These are phyloP conservation scores for Antarctomyces pellizariae DNA, from an alignment of 495 filamentous ascomycete genomes.

Conservation along the genomic window DNA sequence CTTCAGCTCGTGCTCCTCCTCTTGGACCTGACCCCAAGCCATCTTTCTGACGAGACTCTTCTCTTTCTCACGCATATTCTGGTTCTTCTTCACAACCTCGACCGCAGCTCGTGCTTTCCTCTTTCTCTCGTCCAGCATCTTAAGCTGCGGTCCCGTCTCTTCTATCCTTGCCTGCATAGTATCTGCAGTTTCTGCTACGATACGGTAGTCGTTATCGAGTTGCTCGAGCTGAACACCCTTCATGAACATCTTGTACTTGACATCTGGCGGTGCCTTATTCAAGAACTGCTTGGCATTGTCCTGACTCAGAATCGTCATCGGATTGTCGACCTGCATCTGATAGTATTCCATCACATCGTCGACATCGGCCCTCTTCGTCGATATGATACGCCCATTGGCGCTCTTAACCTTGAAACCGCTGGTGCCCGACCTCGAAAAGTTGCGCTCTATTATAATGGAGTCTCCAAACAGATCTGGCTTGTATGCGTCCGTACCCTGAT, in stretches of 20 bases:
- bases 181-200: constrained; percentile 46
- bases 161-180: constrained; percentile 32
- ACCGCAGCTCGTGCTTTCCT: constrained; percentile 20
- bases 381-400: constrained; percentile 42
- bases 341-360: constrained; percentile 86
- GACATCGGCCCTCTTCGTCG: constrained; percentile 66
- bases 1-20: constrained; percentile 19
- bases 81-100: constrained; percentile 20
- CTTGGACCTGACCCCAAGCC: constrained; percentile 18
- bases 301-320: constrained; percentile 92
- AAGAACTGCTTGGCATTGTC: constrained; percentile 89
- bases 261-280: constrained; percentile 49
- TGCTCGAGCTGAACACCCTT: constrained; percentile 87
- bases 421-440: constrained; percentile 54
- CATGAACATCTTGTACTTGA: constrained; percentile 94
- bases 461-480: constrained; percentile 63
- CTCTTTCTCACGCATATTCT: constrained; percentile 10
- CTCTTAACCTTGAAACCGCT: constrained; percentile 78
- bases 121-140: constrained; percentile 20
- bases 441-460: constrained; percentile 71
- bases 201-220: constrained; percentile 71
- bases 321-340: constrained; percentile 86
- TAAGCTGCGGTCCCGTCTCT: constrained; percentile 23
- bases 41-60: constrained; percentile 8
- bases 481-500: constrained; percentile 63